phyloP scores from a whole-genome alignment of 768 basidiomycete species.

The Multifurca ochricompacta region DNA sequence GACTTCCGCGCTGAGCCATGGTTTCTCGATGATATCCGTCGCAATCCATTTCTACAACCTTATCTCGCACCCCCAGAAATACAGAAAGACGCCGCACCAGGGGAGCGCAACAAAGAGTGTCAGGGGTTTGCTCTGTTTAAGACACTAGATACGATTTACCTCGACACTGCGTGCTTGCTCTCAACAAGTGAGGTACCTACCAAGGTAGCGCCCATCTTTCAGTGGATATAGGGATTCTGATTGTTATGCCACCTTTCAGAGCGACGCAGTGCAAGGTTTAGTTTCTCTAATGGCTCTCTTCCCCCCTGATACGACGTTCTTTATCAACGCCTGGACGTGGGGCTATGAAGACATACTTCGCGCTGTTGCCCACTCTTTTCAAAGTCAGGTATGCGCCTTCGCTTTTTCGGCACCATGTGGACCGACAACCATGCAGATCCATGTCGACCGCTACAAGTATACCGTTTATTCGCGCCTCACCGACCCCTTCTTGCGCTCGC shows the following conservation, averaged over 20 bases:
- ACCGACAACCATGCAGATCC: conserved; percentile 45
- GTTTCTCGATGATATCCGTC: conserved; percentile 59
- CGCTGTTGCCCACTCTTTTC: conserved; percentile 60
- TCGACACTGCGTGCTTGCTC: conserved; percentile 72
- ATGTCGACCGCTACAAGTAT: conserved; percentile 86
- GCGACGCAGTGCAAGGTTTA: conserved; percentile 56
- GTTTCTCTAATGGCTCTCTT: conserved; percentile 62
- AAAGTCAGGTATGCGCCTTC: conserved; percentile 41
- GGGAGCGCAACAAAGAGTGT: neutral
- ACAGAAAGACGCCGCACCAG: neutral
- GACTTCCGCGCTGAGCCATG: conserved; percentile 86
- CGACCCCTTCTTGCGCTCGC: conserved; percentile 52
- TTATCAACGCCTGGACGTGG: conserved; percentile 92
- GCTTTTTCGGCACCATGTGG: neutral
- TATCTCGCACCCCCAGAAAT: conserved; percentile 42
- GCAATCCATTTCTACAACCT: conserved; percentile 64
- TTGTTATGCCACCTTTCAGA: conserved; percentile 33
- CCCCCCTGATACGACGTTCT: conserved; percentile 65
- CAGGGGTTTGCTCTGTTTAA: conserved; percentile 17
- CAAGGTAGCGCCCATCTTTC: neutral
- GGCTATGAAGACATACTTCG: conserved; percentile 92
- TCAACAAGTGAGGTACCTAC: conserved; percentile 23
- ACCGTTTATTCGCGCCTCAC: conserved; percentile 48
- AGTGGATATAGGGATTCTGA: neutral
- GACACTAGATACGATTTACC: conserved; percentile 67